phyloP scores from a whole-genome alignment of 2,329 filamentous ascomycete species.

The Sporothrix brunneoviolacea region DNA sequence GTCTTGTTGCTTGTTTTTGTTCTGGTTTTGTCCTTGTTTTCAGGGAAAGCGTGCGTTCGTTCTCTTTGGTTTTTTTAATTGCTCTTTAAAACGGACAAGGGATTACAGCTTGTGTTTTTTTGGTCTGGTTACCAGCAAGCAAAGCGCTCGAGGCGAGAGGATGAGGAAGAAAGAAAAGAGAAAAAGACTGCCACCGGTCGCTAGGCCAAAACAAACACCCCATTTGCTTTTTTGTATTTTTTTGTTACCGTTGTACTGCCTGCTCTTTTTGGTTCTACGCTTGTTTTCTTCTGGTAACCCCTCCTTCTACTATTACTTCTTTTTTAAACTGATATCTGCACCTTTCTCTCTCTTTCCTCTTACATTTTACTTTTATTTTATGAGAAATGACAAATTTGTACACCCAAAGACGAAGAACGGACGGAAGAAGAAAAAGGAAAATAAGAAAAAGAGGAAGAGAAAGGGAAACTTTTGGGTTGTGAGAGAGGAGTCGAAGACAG shows the following conservation, averaged over 20 bases:
- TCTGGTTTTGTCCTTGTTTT: background rate
- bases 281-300: too few relatives aligned
- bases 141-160: background rate
- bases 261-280: background rate
- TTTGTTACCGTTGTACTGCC: too few relatives aligned
- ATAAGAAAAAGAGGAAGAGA: background rate
- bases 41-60: background rate
- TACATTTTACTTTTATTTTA: background rate
- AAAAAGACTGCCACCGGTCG: conserved; percentile 11
- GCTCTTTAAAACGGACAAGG: background rate
- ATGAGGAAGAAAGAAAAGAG: background rate
- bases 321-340: too few relatives aligned
- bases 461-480: too few relatives aligned
- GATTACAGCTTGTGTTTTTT: background rate
- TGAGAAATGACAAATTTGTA: background rate
- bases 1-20: background rate
- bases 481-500: too few relatives aligned
- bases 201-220: conserved; percentile 4
- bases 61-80: background rate
- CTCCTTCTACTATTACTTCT: too few relatives aligned
- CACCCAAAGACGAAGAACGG: background rate
- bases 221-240: background rate
- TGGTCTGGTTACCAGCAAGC: conserved; percentile 14
- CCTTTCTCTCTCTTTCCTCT: too few relatives aligned
- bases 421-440: background rate